Evolutionary conservation across 1,139 yeast species (phyloP), one percentile per base, ranked within the genome.

Genomic region (Meyerozyma guilliermondii): DNA sequence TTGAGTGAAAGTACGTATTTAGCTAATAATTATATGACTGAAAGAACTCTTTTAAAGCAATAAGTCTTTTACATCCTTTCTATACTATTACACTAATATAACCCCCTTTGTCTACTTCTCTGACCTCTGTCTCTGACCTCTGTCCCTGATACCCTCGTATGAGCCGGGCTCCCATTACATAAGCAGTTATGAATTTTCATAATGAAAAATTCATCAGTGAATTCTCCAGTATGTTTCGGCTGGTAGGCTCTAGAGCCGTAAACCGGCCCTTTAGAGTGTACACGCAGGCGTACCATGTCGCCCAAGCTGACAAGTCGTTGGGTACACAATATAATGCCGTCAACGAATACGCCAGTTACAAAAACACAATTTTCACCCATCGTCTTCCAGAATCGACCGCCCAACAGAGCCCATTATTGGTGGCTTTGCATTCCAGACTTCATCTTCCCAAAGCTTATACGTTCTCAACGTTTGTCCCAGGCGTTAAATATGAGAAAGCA

Each of bases 401-500:
- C 17, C 68, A 68, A 49, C 78, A 78, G 57, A 80, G 87, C 14
- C 87, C 96, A 2, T 76, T 83, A 20, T 71, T 92, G 44, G 76
- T 76, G 33, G 82, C 97, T n/a, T 74, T 92, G 49, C 96, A 87
- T 59, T 71, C 87, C 17, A 80, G 98, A 61, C 70, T 92, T 43
- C 63, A 72, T 28, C 66, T 87, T 40, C 85, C 92, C 7, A 53
- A 66, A 24, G 55, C 65, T 10, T 85, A 79, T 56, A 63, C 81
- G 48, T 72, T 76, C 43, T 73, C 89, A 18, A 81, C 94, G 1
- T 71, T n/a, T 92, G 50, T 91, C 96, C 0, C 85, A 91, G 56
- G 80, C 95, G 41, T 74, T 92, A 52, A 85, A 71, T 49, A 66
- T 62, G 66, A 58, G 61, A 56, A 60, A 51, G 49, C 69, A 46